Evolutionary conservation across 306 rosid genomes (phyloP).

Genomic region (Clitoria ternatea): DNA sequence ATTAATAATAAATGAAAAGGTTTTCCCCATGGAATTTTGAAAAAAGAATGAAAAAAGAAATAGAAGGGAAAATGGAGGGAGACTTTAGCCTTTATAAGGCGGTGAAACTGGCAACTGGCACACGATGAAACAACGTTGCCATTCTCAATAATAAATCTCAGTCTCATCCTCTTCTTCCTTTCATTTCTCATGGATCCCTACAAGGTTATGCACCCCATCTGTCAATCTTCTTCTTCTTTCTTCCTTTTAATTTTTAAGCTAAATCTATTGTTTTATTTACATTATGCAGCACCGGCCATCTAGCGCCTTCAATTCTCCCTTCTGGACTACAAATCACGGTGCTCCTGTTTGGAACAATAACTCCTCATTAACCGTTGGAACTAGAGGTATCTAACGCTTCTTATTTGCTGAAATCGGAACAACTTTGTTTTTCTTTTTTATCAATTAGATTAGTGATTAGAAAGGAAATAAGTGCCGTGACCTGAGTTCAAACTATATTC

Average conservation of each 20-base stretch:
- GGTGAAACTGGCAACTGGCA: not conserved
- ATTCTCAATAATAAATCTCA: not conserved
- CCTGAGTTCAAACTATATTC: too few species aligned
- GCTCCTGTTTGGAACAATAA: slow-evolving; percentile 90
- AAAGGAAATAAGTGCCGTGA: too few species aligned
- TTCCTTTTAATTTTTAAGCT: too few species aligned
- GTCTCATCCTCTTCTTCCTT: not conserved
- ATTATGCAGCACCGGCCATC: slow-evolving; percentile 72
- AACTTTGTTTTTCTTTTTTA: too few species aligned
- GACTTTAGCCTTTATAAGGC: slow-evolving; percentile 19
- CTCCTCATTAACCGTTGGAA: slow-evolving; percentile 60
- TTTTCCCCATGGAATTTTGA: not conserved
- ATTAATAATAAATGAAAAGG: too few species aligned
- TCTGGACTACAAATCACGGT: slow-evolving; percentile 86
- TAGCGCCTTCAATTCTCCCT: slow-evolving; percentile 69
- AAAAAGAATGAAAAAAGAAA: not conserved
- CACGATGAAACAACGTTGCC: not conserved
- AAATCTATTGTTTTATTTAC: not conserved
- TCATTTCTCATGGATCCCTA: slow-evolving; percentile 69
- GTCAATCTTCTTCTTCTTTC: not conserved
- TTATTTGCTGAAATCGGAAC: not conserved
- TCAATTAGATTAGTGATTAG: too few species aligned
- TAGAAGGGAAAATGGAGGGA: not conserved
- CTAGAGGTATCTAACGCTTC: slow-evolving; percentile 56
- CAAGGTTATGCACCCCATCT: slow-evolving; percentile 44